Evolutionary conservation across 2,329 filamentous ascomycete genomes (phyloP).

Genomic region (Fusarium mangiferae): DNA sequence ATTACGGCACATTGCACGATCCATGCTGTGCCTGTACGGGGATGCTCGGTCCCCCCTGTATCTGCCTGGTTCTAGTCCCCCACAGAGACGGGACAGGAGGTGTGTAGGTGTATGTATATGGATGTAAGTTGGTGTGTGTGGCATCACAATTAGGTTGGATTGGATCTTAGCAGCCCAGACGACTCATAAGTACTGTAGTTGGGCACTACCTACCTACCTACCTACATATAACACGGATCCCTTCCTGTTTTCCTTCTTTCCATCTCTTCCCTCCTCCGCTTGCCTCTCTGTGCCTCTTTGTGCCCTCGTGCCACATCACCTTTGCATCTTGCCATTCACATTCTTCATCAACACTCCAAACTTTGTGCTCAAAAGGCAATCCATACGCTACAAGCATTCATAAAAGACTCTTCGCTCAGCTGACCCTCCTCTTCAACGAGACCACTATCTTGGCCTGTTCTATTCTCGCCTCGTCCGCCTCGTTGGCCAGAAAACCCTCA

Average conservation of each 20-base stretch:
- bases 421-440: slow-evolving; percentile 24
- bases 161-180: slow-evolving; percentile 14
- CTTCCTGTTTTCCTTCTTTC: slow-evolving; percentile 9
- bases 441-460: slow-evolving; percentile 12
- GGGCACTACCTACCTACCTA: not conserved
- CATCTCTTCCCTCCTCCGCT: slow-evolving; percentile 2
- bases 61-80: slow-evolving; percentile 34
- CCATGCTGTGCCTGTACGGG: slow-evolving; percentile 35
- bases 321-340: slow-evolving; percentile 1
- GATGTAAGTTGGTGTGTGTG: slow-evolving; percentile 29
- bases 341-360: slow-evolving; percentile 26
- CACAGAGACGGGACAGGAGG: slow-evolving; percentile 16
- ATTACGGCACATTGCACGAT: slow-evolving; percentile 7
- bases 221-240: slow-evolving; percentile 26
- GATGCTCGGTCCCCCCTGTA: slow-evolving; percentile 30
- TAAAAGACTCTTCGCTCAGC: slow-evolving; percentile 23
- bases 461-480: slow-evolving; percentile 23
- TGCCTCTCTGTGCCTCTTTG: slow-evolving; percentile 3
- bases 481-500: slow-evolving; percentile 22
- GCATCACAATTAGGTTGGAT: slow-evolving; percentile 31
- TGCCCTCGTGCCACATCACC: not conserved
- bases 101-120: slow-evolving; percentile 11
- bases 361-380: slow-evolving; percentile 6
- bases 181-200: not conserved
- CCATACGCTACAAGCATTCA: slow-evolving; percentile 21